A percentile compares a stretch with the other conserved stretches of the same genome.
Evolutionary conservation across 1,284 basidiomycete genomes (phyloP).

Genomic region (Tilletia walkeri): DNA sequence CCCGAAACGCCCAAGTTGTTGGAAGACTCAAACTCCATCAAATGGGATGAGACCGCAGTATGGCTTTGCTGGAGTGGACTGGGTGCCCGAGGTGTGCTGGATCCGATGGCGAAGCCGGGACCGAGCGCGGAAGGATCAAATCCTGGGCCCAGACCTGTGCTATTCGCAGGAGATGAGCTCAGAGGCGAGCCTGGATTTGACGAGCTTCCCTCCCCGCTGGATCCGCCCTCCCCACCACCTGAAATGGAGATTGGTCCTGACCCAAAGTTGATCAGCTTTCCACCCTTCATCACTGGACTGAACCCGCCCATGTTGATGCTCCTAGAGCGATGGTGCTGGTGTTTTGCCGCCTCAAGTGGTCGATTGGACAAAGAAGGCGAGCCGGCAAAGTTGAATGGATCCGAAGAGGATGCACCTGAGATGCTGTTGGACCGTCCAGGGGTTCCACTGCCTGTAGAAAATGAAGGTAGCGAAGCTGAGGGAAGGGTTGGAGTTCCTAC

Average conservation of each 20-base stretch:
- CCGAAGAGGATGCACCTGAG: not conserved
- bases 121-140: slow-evolving; percentile 3
- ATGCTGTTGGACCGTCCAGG: not conserved
- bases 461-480: not conserved
- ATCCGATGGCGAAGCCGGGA: not conserved
- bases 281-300: slow-evolving; percentile 14
- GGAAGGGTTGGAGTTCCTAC: slow-evolving; percentile 10
- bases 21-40: not conserved
- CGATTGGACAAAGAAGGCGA: slow-evolving; percentile 13
- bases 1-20: not conserved
- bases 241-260: slow-evolving; percentile 6
- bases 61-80: slow-evolving; percentile 14
- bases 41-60: not conserved
- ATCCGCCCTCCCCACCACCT: not conserved
- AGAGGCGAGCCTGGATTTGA: slow-evolving; percentile 7
- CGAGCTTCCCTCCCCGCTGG: not conserved
- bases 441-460: not conserved
- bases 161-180: slow-evolving; percentile 9
- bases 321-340: slow-evolving; percentile 9
- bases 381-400: slow-evolving; percentile 14
- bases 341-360: not conserved
- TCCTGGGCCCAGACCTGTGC: not conserved
- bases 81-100: slow-evolving; percentile 5
- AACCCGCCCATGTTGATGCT: slow-evolving; percentile 18
- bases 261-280: slow-evolving; percentile 15